Evolutionary conservation across 768 basidiomycete genomes (phyloP).

Genomic region (Suillus spraguei): DNA sequence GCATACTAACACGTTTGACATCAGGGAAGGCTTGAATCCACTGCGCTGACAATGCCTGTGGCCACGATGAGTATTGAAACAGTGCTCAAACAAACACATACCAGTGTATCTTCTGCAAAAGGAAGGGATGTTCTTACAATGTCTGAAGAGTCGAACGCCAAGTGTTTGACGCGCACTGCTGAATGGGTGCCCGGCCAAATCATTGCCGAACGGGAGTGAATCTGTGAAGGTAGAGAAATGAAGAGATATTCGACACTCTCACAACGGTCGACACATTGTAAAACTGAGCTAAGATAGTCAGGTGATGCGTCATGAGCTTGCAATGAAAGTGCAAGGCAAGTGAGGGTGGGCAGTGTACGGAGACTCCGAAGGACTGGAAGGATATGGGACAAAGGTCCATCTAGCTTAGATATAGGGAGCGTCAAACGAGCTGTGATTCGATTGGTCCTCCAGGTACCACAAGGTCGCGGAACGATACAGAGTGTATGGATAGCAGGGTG

Average conservation of each 20-base stretch:
- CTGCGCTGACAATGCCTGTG: background rate
- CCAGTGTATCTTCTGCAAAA: background rate
- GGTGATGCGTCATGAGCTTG: background rate
- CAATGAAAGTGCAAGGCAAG: too few species aligned
- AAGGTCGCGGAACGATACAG: background rate
- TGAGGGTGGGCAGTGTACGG: too few species aligned
- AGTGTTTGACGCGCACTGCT: background rate
- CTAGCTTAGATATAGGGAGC: background rate
- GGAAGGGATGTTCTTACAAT: background rate
- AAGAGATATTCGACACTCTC: background rate
- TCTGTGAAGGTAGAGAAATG: background rate
- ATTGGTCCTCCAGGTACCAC: background rate
- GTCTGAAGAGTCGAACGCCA: background rate
- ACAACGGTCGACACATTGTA: background rate
- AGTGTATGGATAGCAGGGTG: background rate
- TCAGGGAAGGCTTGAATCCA: too few species aligned
- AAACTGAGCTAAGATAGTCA: background rate
- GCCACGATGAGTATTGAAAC: background rate
- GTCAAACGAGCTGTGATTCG: background rate
- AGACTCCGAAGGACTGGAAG: too few species aligned
- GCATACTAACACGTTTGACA: too few species aligned
- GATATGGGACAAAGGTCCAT: background rate
- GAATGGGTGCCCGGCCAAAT: background rate
- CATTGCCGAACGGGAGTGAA: background rate
- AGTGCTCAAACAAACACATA: background rate